Base-by-base conservation (phyloP, 176 grass and related monocot genomes). In the Aegilops speltoides region DNA sequence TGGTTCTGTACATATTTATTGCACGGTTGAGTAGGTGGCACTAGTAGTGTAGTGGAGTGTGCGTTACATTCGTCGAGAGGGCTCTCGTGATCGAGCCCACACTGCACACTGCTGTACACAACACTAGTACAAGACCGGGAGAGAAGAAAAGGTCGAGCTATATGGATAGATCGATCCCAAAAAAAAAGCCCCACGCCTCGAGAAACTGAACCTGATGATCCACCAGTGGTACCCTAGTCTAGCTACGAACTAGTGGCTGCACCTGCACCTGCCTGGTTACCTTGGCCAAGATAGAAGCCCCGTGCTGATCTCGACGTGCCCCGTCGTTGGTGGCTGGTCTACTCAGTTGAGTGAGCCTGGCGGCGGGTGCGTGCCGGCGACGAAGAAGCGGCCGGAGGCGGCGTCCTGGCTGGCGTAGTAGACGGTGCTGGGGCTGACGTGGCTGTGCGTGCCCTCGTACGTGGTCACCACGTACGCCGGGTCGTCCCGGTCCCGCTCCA, bases 391-490 rank as follows among this genome's bases (percentile, higher is more conserved):
- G 36, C 97, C 97, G 52, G 97, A 96, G 25, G 82, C 85, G 85
- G 87, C 89, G 89, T 99, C 97, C 81, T 99, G 92, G 79, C 76
- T 97, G 56, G 97, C 87, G 90, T 99, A 99, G 87, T 97, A 99
- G n/a, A 97, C 92, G 25, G 91, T 88, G 72, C 92, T 88, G 17
- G 97, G 97, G 86, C 94, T 99, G 43, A 93, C 92, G 89, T 99
- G 97, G 87, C 86, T 99, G 87, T 96, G 97, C 86, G 72, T 85
- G 37, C 97, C 97, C 33, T 99, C 97, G 83, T 99, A 99, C 28
- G 94, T 99, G 11, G 94, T 99, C 70, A 99, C 93, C 89, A 99
- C 97, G 68, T 91, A 99, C 77, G 89, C 94, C 26, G 88, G 88
- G 77, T 99, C 94, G 75, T 94, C 94, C 54, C 63, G 93, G 76